A percentile compares a stretch with the other conserved stretches of the same genome.
phyloP scores from a whole-genome alignment of 1,284 basidiomycete genomes.

The Rhodotorula glutinis region DNA sequence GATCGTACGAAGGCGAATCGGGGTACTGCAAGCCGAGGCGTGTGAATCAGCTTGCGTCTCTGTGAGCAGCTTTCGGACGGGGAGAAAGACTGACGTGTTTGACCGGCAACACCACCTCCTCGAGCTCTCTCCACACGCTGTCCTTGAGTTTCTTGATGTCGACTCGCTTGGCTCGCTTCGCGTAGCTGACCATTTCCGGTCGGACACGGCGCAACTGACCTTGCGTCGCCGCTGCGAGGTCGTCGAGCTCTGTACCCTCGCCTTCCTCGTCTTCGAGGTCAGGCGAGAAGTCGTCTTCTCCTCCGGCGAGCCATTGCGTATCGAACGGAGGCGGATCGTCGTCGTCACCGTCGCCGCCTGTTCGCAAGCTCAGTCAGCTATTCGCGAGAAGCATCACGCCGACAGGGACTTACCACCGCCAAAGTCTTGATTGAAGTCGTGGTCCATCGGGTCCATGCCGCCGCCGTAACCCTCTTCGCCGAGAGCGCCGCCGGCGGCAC shows the following conservation, averaged over 20 bases:
- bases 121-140: slow-evolving; percentile 91
- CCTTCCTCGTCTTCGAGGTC: slow-evolving; percentile 84
- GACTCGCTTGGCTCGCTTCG: slow-evolving; percentile 92
- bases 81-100: slow-evolving; percentile 38
- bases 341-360: slow-evolving; percentile 49
- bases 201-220: slow-evolving; percentile 72
- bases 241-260: slow-evolving; percentile 66
- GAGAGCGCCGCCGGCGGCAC: slow-evolving; percentile 53
- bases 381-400: not conserved
- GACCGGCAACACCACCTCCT: slow-evolving; percentile 61
- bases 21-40: slow-evolving; percentile 20
- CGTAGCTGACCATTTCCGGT: slow-evolving; percentile 89
- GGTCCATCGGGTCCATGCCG: slow-evolving; percentile 49
- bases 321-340: slow-evolving; percentile 72
- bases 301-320: slow-evolving; percentile 81
- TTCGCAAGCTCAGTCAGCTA: not conserved
- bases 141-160: slow-evolving; percentile 97
- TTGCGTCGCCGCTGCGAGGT: slow-evolving; percentile 76
- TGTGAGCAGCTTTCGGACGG: not conserved
- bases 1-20: slow-evolving; percentile 15
- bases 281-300: slow-evolving; percentile 73
- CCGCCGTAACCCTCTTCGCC: slow-evolving; percentile 10
- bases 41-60: not conserved
- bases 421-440: slow-evolving; percentile 17
- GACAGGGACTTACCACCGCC: slow-evolving; percentile 15